Conservation (phyloP, 208 protist species). For the Lotmaria passim region DNA sequence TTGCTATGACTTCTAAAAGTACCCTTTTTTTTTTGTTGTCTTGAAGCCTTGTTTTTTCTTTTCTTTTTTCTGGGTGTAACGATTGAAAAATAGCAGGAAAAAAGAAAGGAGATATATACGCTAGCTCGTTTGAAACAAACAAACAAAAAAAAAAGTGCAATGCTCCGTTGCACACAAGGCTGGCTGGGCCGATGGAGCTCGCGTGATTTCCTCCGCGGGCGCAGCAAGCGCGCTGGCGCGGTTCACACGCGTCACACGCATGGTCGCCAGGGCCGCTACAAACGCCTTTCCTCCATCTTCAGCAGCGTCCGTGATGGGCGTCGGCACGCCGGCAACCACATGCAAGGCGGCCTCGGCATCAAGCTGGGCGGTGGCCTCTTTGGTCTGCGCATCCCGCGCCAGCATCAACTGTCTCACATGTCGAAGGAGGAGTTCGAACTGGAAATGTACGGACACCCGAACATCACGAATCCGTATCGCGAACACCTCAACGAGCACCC, state of each 20-base stretch:
- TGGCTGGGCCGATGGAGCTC: conserved; percentile 73
- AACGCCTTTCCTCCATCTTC: conserved; percentile 61
- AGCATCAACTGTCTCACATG: conserved; percentile 80
- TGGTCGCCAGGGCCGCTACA: conserved; percentile 80
- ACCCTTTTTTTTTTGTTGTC: not conserved
- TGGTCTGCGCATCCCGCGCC: conserved; percentile 81
- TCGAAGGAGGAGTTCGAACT: conserved; percentile 74
- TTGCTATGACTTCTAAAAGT: too few species aligned
- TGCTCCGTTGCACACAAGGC: conserved; percentile 33
- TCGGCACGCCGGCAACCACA: conserved; percentile 74
- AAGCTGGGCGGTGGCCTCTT: conserved; percentile 90
- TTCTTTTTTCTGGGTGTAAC: too few species aligned
- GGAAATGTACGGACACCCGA: conserved; percentile 81
- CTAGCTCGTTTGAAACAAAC: too few species aligned
- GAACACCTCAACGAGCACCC: conserved; percentile 73
- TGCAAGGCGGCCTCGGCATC: conserved; percentile 81
- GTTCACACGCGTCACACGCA: conserved; percentile 89
- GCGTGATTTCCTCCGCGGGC: conserved; percentile 78
- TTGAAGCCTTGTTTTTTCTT: too few species aligned
- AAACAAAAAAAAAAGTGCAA: conserved; percentile 6
- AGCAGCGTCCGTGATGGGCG: conserved; percentile 78
- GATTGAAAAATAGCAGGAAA: too few species aligned
- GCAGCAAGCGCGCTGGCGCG: conserved; percentile 74
- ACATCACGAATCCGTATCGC: conserved; percentile 92
- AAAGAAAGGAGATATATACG: too few species aligned